phyloP scores from a whole-genome alignment of 2,329 filamentous ascomycete species.

The Exophiala sp. region DNA sequence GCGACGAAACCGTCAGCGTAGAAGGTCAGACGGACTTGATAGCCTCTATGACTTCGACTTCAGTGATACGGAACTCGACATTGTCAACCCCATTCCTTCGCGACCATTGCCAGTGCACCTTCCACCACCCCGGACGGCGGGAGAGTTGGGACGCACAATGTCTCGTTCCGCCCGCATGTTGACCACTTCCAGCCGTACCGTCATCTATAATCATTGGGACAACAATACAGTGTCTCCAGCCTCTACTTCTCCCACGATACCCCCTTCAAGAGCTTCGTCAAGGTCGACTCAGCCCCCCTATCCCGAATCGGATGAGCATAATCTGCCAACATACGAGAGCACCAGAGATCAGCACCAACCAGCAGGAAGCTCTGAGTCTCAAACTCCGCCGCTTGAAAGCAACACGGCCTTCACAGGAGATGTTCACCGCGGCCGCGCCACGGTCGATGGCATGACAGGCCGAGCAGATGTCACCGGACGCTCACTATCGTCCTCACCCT shows the following conservation, averaged over 20 bases:
- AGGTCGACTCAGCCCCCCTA: not conserved
- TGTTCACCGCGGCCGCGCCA: not conserved
- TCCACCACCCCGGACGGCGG: not conserved
- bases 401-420: not conserved
- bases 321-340: not conserved
- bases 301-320: not conserved
- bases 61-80: not conserved
- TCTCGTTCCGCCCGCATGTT: not conserved
- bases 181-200: not conserved
- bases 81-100: not conserved
- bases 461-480: no score
- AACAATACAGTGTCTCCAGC: not conserved
- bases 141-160: not conserved
- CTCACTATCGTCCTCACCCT: no score
- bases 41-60: not conserved
- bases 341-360: not conserved
- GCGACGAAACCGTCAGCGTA: not conserved
- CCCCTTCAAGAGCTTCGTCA: not conserved
- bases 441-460: no score
- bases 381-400: not conserved
- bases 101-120: not conserved
- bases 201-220: not conserved
- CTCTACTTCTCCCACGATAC: not conserved
- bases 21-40: not conserved
- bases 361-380: not conserved